Evolutionary conservation across 202 grass and related monocot genomes (phyloP), one percentile per base, ranked within the genome.

Genomic region (Panicum virgatum): DNA sequence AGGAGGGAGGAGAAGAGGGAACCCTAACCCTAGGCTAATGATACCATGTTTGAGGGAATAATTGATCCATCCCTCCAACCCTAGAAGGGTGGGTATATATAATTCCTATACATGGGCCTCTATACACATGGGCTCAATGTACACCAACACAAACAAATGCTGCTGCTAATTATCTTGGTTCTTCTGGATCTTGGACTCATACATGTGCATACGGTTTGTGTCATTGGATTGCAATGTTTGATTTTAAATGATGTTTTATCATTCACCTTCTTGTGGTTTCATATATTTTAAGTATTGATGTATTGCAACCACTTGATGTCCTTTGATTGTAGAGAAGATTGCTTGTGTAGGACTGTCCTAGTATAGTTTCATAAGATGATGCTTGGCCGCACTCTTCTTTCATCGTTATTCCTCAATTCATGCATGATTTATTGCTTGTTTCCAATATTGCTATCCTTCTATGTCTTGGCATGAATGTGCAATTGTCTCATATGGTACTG

Each of bases 401-500:
- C 30, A 82, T 82, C 39, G 3, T 53, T 63, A 66, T 78, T 86
- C 13, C 5, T 61, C 52, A 57, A 58, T 58, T 34, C 50, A 48
- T 78, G 48, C 60, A 74, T 79, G 34, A 44, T 73, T 67, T 73
- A 8, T 78, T 78, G 2, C 83, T 72, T 54, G 19, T 73, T 72
- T 82, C 36, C 66, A 62, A 42, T 82, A 26, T 68, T 73, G 32
- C 77, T 54, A 38, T 60, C 25, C 34, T 81, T 82, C 56, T 83
- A 60, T 64, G 85, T 80, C 56, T 63, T 23, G 60, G 23, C 71
- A 83, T 66, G 51, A 71, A 63, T 51, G 27, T 78, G 47, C 63
- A 62, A 92, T 22, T 80, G 30, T 75, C 23, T 82, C 73, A 68
- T 84, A 38, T 82, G 53, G 77, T 82, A 85, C 81, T 91, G 77